phyloP scores from a whole-genome alignment of 805 yeast species.

The Hanseniaspora occidentalis region DNA sequence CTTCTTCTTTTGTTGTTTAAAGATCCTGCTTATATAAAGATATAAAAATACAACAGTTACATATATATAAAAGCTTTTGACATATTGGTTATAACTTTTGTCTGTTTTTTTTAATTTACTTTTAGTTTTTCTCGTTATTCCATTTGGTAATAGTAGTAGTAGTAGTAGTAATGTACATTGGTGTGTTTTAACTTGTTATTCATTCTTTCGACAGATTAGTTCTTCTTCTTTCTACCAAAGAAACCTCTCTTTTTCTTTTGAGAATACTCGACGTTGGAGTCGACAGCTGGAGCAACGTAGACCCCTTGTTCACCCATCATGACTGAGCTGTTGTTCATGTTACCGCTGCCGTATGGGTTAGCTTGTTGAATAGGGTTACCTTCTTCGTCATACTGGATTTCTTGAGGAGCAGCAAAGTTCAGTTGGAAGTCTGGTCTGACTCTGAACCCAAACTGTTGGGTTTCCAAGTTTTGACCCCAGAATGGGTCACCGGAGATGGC shows the following conservation, averaged over 20 bases:
- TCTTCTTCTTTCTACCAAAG: conserved; percentile 61
- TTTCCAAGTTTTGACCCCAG: conserved; percentile 72
- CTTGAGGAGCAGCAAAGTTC: conserved; percentile 31
- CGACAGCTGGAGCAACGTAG: conserved; percentile 43
- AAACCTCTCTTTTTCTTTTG: conserved; percentile 71
- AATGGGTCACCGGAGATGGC: conserved; percentile 81
- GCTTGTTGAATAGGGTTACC: conserved; percentile 16
- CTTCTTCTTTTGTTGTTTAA: no score
- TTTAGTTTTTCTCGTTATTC: no score
- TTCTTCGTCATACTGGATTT: conserved; percentile 19
- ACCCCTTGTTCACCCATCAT: conserved; percentile 37
- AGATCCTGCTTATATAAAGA: no score
- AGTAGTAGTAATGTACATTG: not conserved
- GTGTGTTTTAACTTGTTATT: no score
- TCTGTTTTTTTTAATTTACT: no score
- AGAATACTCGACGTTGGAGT: conserved; percentile 22
- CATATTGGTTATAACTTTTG: no score
- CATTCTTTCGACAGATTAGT: no score
- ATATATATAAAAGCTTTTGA: no score
- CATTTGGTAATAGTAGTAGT: not conserved
- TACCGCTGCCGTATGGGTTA: conserved; percentile 20
- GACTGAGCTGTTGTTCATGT: conserved; percentile 23
- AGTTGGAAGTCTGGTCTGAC: conserved; percentile 64
- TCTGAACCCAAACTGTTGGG: conserved; percentile 71
- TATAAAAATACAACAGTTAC: no score